Evolutionary conservation across 768 basidiomycete genomes (phyloP).

Genomic region (Tricholoma flavovirens): DNA sequence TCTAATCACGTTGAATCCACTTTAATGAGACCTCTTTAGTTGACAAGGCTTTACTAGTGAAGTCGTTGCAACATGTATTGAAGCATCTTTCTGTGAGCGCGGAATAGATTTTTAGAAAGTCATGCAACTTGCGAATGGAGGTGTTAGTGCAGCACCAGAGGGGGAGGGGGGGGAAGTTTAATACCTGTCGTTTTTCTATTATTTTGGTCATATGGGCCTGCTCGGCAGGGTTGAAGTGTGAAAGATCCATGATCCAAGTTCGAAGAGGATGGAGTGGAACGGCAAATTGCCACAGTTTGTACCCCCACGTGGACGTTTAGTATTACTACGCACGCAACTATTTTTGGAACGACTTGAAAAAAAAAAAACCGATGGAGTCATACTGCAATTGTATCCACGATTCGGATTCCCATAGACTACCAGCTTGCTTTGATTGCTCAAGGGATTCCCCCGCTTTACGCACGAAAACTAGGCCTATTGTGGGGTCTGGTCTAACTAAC

Average conservation of each 20-base stretch:
- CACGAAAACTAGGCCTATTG: background rate
- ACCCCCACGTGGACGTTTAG: no score
- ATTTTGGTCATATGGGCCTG: constrained; percentile 94
- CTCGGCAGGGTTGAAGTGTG: constrained; percentile 81
- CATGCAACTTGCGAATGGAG: constrained; percentile 75
- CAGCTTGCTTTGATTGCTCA: background rate
- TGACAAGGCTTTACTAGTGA: constrained; percentile 89
- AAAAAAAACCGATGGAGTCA: background rate
- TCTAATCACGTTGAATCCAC: background rate
- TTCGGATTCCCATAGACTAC: background rate
- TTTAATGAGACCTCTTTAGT: constrained; percentile 74
- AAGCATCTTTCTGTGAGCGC: constrained; percentile 95
- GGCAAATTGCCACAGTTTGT: no score
- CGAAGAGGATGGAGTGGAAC: no score
- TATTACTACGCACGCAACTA: background rate
- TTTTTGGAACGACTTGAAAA: background rate
- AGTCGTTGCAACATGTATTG: constrained; percentile 91
- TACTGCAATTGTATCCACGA: background rate
- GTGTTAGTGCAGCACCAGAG: background rate
- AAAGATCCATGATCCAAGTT: constrained; percentile 86
- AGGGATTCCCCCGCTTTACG: no score
- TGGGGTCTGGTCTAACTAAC: background rate
- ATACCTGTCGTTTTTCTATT: constrained; percentile 95
- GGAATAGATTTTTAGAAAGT: constrained; percentile 93
- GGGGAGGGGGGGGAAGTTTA: constrained; percentile 7